phyloP scores from a whole-genome alignment of 2,329 filamentous ascomycete species.

The Fusarium torreyae region DNA sequence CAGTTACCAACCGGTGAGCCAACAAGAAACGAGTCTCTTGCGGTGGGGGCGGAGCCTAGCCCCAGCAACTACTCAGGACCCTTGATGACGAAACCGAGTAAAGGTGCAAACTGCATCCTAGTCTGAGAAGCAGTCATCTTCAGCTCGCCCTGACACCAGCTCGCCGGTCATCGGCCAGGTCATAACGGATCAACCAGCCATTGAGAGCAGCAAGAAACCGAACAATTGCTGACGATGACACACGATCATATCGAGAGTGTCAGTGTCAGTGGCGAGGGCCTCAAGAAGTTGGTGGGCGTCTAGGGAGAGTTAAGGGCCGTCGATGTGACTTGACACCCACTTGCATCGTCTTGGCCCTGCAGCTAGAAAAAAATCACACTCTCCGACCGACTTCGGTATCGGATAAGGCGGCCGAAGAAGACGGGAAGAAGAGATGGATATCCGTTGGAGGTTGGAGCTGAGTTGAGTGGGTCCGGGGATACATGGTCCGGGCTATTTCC shows the following conservation, averaged over 20 bases:
- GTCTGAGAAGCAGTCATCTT: neutral
- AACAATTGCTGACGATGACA: slow-evolving; percentile 24
- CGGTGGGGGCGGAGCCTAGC: slow-evolving; percentile 34
- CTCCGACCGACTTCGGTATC: slow-evolving; percentile 42
- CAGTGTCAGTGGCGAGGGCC: slow-evolving; percentile 38
- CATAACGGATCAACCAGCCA: slow-evolving; percentile 20
- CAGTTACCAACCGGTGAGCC: slow-evolving; percentile 20
- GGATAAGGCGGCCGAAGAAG: slow-evolving; percentile 23
- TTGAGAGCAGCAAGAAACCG: slow-evolving; percentile 9
- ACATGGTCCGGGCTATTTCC: slow-evolving; percentile 37
- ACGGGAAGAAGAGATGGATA: neutral
- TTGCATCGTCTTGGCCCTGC: slow-evolving; percentile 43
- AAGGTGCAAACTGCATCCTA: neutral
- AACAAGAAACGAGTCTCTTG: slow-evolving; percentile 23
- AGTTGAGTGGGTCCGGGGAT: slow-evolving; percentile 27
- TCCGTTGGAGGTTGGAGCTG: neutral
- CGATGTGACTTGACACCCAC: slow-evolving; percentile 32
- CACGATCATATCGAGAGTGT: slow-evolving; percentile 7
- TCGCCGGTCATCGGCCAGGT: slow-evolving; percentile 19
- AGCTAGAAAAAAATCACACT: slow-evolving; percentile 23
- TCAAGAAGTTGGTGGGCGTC: slow-evolving; percentile 36
- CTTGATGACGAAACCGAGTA: slow-evolving; percentile 28
- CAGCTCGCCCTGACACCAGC: neutral
- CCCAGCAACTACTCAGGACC: slow-evolving; percentile 14
- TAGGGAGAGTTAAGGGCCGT: slow-evolving; percentile 9